phyloP scores from a whole-genome alignment of 108 stramenopile species.

The Cyclostephanos invisitatus region DNA sequence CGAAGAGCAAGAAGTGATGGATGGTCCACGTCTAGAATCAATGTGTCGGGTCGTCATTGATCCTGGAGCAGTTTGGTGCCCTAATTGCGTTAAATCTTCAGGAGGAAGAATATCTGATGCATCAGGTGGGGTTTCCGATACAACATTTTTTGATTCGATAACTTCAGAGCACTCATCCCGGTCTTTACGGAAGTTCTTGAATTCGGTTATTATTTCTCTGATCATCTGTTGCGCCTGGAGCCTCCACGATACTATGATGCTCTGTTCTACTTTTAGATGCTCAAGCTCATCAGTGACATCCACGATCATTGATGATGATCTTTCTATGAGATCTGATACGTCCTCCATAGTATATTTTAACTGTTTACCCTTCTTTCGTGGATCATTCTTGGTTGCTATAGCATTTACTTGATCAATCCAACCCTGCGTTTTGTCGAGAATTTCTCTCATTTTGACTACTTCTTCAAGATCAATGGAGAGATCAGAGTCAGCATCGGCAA shows the following conservation, averaged over 20 bases:
- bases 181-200: slow-evolving; percentile 48
- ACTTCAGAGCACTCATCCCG: slow-evolving; percentile 21
- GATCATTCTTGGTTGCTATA: slow-evolving; percentile 50
- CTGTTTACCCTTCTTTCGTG: slow-evolving; percentile 40
- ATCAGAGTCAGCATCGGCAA: slow-evolving; percentile 55
- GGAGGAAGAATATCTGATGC: background rate
- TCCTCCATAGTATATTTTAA: slow-evolving; percentile 46
- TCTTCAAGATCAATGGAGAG: slow-evolving; percentile 70
- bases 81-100: background rate
- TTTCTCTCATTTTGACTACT: slow-evolving; percentile 50
- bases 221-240: slow-evolving; percentile 45
- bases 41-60: slow-evolving; percentile 28
- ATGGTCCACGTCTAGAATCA: background rate
- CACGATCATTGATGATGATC: slow-evolving; percentile 56
- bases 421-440: slow-evolving; percentile 39
- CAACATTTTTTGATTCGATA: background rate
- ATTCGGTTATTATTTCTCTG: slow-evolving; percentile 54
- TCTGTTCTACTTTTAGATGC: slow-evolving; percentile 50
- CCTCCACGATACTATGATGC: slow-evolving; percentile 53
- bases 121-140: background rate
- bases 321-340: slow-evolving; percentile 55
- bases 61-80: background rate
- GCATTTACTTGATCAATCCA: slow-evolving; percentile 57
- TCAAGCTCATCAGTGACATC: slow-evolving; percentile 53
- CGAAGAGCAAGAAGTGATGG: slow-evolving; percentile 14